Evolutionary conservation across 2,329 filamentous ascomycete species (phyloP).

Genomic region (Chaetomium sp.): DNA sequence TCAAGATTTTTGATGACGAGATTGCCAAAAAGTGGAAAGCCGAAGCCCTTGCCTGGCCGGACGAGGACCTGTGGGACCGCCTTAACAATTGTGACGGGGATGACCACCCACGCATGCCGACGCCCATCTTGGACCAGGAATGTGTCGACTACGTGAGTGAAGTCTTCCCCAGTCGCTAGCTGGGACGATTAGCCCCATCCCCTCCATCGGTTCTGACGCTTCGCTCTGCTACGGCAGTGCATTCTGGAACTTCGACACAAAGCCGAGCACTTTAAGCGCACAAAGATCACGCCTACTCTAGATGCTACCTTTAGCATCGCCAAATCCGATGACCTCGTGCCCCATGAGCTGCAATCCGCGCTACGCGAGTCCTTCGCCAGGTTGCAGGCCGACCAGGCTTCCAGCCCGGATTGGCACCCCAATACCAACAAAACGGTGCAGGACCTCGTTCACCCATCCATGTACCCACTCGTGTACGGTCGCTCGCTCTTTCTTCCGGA

Average conservation of each 20-base stretch:
- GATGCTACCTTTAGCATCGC: conserved; percentile 40
- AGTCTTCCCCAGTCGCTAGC: not conserved
- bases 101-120: not conserved
- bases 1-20: conserved; percentile 40
- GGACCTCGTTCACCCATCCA: conserved; percentile 61
- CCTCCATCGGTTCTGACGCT: not conserved
- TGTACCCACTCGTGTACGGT: conserved; percentile 57
- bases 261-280: conserved; percentile 15
- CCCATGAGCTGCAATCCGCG: conserved; percentile 35
- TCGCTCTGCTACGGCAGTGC: conserved; percentile 1
- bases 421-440: conserved; percentile 54
- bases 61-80: conserved; percentile 28
- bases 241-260: conserved; percentile 18
- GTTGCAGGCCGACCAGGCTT: conserved; percentile 48
- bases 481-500: conserved; percentile 39
- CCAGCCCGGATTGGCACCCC: conserved; percentile 58
- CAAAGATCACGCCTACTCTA: conserved; percentile 6
- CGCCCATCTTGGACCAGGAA: conserved; percentile 10
- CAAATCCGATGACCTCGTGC: conserved; percentile 56
- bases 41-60: conserved; percentile 38
- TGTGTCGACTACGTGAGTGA: conserved; percentile 14
- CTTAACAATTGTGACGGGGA: conserved; percentile 14
- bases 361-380: conserved; percentile 44
- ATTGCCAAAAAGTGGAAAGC: conserved; percentile 40
- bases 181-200: too few relatives aligned